Base-by-base conservation (phyloP, 208 protist species). In the Herpetomonas muscarum region DNA sequence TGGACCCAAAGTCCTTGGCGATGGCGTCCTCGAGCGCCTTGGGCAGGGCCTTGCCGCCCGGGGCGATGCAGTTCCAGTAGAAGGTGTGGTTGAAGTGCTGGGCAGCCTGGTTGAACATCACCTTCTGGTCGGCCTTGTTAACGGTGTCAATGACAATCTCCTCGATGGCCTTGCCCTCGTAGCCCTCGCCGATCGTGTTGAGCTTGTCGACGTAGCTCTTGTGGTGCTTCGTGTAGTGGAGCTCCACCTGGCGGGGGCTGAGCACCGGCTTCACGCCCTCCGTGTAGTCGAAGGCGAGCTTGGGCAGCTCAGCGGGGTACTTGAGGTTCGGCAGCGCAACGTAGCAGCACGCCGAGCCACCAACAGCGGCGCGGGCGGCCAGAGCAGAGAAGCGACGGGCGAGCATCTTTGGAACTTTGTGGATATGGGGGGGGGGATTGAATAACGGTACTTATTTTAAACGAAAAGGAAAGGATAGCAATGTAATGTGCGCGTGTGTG, bases 41-140 rank as follows among this genome's bases (percentile, higher is more conserved):
- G 28, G 79, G 68, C 72, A 88, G 89, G 19, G 76, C 55, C 50
- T 49, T 79, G 24, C 90, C 91, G 44, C 72, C 74, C 13, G 88
- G 85, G 22, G 61, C 72, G 42, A 95, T 50, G 73, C 81, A 94
- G 34, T 81, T 73, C 87, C 87, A 97, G 70, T 86, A 94, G 53
- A 97, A 96, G 31, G 73, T 81, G 73, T 97, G 92, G 70, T 97
- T 97, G 68, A 94, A 96, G 74, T 94, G 85, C 81, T 97, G 93
- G n/a, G 88, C 85, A 1, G 82, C 81, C 62, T 94, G 88, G 74
- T 94, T 94, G 67, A 92, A 94, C 51, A 84, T 64, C 10, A 87
- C 85, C 64, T 85, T 90, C 60, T 87, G 61, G n/a, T 81, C 72
- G 1, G 54, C 50, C 42, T 65, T 58, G n/a, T 70, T 65, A 61